Conservation (phyloP, 768 basidiomycete species). For the Strobilomyces confusus region DNA sequence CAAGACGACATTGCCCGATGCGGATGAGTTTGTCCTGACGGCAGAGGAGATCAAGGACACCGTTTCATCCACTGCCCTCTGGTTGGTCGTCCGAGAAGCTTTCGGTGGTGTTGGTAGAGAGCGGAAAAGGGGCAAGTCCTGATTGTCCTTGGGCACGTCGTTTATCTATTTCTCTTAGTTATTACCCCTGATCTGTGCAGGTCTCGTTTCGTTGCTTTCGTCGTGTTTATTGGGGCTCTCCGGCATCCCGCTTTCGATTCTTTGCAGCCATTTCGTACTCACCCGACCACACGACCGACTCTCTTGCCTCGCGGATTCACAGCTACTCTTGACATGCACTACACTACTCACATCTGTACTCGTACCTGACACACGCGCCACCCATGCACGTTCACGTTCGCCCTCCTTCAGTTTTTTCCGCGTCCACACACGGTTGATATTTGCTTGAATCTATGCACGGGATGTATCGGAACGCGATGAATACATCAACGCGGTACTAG, state of each 20-base stretch:
- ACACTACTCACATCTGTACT: slow-evolving; percentile 22
- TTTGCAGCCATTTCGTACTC: not conserved
- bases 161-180: slow-evolving; percentile 17
- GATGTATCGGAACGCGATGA: slow-evolving; percentile 13
- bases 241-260: slow-evolving; percentile 9
- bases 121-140: slow-evolving; percentile 71
- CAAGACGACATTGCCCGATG: slow-evolving; percentile 19
- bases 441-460: slow-evolving; percentile 22
- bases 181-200: slow-evolving; percentile 6
- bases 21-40: slow-evolving; percentile 52
- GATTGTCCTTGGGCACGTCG: slow-evolving; percentile 9
- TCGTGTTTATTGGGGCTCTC: slow-evolving; percentile 16
- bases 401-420: not conserved
- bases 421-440: not conserved
- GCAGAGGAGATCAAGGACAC: slow-evolving; percentile 95
- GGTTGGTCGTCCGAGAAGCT: slow-evolving; percentile 90
- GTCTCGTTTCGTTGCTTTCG: slow-evolving; percentile 7
- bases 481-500: not conserved
- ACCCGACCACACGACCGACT: not conserved
- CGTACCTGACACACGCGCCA: slow-evolving; percentile 14
- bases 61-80: slow-evolving; percentile 81
- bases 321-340: slow-evolving; percentile 4
- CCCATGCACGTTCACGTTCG: slow-evolving; percentile 6
- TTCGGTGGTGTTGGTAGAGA: slow-evolving; percentile 87
- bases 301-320: slow-evolving; percentile 2